phyloP scores from a whole-genome alignment of 306 rosid species.

The Hylodesmum podocarpum region DNA sequence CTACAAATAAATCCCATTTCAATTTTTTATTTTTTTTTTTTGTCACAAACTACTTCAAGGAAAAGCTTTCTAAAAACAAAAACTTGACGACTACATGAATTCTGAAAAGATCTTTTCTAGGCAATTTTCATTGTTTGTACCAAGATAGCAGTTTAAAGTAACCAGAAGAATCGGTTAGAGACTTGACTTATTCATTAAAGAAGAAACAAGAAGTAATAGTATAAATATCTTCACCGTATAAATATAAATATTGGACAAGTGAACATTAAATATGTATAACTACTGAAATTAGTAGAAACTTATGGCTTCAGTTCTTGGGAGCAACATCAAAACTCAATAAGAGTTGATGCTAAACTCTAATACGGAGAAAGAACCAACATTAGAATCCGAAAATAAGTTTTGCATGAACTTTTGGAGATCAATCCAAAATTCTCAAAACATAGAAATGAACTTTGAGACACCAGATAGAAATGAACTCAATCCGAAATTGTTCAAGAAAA shows the following conservation, averaged over 20 bases:
- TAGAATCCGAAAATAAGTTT: not conserved
- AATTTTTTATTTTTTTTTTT: too few species aligned
- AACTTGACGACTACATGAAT: not conserved
- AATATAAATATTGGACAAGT: not conserved
- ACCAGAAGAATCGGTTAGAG: not conserved
- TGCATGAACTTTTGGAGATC: not conserved
- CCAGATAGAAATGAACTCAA: too few species aligned
- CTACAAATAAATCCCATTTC: not conserved
- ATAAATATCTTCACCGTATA: not conserved
- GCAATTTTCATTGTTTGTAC: not conserved
- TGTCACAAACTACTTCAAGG: not conserved
- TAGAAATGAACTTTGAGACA: not conserved
- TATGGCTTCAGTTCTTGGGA: not conserved
- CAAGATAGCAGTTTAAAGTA: not conserved
- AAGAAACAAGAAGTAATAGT: not conserved
- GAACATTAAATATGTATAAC: not conserved
- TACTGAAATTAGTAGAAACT: not conserved
- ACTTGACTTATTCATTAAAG: not conserved
- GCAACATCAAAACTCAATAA: not conserved
- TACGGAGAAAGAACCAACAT: not conserved
- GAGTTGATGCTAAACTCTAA: not conserved
- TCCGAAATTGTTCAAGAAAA: not conserved
- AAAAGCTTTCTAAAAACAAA: conserved; percentile 13
- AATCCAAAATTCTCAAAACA: not conserved
- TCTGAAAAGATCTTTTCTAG: not conserved